Base-by-base conservation (phyloP, 768 basidiomycete species). In the Calvatia gigantea region DNA sequence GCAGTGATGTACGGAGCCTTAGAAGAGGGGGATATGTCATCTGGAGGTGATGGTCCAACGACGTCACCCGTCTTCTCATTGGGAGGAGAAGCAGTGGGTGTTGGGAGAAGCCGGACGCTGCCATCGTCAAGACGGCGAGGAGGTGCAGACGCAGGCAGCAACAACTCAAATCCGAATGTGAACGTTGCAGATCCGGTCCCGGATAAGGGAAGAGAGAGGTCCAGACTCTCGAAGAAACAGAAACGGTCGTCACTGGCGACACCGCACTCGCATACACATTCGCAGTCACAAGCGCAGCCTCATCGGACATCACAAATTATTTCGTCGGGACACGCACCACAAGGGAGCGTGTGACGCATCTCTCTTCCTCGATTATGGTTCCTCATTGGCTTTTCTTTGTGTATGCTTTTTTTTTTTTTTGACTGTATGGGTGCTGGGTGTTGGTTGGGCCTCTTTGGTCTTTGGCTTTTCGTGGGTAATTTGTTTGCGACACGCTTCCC, bases 61-160 rank as follows among this genome's bases (percentile, higher is more conserved):
- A 65, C 71, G 28, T 66, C 50, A 58, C n/a, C 33, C 48, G 51
- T 31, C 64, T 33, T 57, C 58, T 27, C 72, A 62, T 37, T 67
- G 66, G 70, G 64, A 33, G 64, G 65, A 12, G 65, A 68, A 7
- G 65, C 72, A 2, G 69, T 71, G 12, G 75, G 74, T 21, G 73
- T 86, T 23, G 74, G 72, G 46, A 76, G 88, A 23, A 87, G 88
- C 63, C 78, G 82, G 54, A 91, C 88, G 33, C 53, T 91, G 43
- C 88, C 88, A 25, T 56, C 54, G 1, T 75, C 79, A 35, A 63
- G 78, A 35, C 66, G 71, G 52, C 68, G 67, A 60, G 60, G 57
- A 15, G 44, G 45, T 4, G n/a, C 37, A 39, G 56, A 58, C 32
- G 58, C 54, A 23, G 57, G 42, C 4, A 55, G 57, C 11, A 23